Percentiles rank a stretch among this genome's conserved stretches.
Evolutionary conservation across 140 eudicot genomes (phyloP).

Genomic region (Stevia rebaudiana): DNA sequence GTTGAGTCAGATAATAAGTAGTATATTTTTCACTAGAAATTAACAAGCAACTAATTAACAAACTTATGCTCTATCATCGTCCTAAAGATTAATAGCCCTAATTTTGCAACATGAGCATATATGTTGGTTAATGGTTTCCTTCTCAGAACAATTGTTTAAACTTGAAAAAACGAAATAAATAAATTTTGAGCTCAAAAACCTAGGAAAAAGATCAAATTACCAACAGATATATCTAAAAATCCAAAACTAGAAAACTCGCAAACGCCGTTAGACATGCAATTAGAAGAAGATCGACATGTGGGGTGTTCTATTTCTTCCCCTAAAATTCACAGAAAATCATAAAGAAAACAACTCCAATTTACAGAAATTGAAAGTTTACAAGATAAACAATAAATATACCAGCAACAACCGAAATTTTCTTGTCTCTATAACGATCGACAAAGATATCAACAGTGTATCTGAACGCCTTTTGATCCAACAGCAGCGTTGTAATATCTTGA

Average conservation of each 20-base stretch:
- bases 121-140: too few relatives aligned
- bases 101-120: neutral
- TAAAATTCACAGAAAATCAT: too few relatives aligned
- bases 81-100: constrained; percentile 12
- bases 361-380: neutral
- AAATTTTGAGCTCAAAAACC: too few relatives aligned
- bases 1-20: neutral
- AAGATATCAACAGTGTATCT: constrained; percentile 79
- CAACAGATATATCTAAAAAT: too few relatives aligned
- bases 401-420: constrained; percentile 87
- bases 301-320: too few relatives aligned
- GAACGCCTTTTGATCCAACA: constrained; percentile 78
- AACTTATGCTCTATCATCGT: neutral
- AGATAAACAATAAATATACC: constrained; percentile 35
- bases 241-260: too few relatives aligned
- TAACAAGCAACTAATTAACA: too few relatives aligned
- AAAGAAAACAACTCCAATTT: neutral
- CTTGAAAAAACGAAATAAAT: too few relatives aligned
- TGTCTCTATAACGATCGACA: constrained; percentile 82
- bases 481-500: constrained; percentile 88
- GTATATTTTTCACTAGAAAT: neutral
- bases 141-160: too few relatives aligned
- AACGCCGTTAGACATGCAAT: too few relatives aligned
- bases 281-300: too few relatives aligned
- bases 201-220: too few relatives aligned